Base-by-base conservation (phyloP, 495 filamentous ascomycete species). In the Pseudoneurospora amorphoporcata region DNA sequence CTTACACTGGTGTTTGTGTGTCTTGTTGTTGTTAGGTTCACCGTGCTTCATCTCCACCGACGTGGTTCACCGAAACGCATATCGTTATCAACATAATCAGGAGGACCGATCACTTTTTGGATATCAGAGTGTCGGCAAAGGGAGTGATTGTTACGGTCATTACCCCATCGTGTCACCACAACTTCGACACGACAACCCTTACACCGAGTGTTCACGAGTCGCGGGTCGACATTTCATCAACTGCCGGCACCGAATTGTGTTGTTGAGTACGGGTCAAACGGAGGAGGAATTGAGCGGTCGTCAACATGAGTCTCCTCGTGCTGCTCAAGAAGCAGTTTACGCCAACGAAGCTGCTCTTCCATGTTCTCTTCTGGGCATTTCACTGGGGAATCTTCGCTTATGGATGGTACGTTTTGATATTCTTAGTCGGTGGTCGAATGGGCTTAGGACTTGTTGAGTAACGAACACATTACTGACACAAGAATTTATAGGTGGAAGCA, bases 361-460 rank as follows among this genome's bases (percentile, higher is more conserved):
- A 97, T 82, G 72, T 91, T 70, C 75, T 96, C 69, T 99, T 97
- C 81, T 96, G 94, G 89, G 90, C 87, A 8, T 78, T 91, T 40
- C 95, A 98, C 82, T 88, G 91, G 80, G 90, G 85, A 23, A 79
- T 97, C 35, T 98, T 99, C 77, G 90, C 87, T 29, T 85, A 90
- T 68, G 95, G 95, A 89, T 99, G 95, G 95, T 98, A 86, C 73
- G 88, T 82, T 29, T 39, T 40, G 19, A 61, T 61, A 16, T 17
- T 32, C 9, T 53, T 73, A 45, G 73, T 69, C 29, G 35, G 45
- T 53, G 9, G 10, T 29, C 2, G 12, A 32, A 16, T 17, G 29
- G 53, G 23, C 53, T 3, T 17, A 12, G 29, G 23, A 32, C 53
- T 32, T 16, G 5, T 1, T 61, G 23, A 61, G 5, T 5, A 8